Percentiles rank a stretch among this genome's conserved stretches.
Evolutionary conservation across 345 rosid genomes (phyloP).

Genomic region (Hypericum androsaemum): DNA sequence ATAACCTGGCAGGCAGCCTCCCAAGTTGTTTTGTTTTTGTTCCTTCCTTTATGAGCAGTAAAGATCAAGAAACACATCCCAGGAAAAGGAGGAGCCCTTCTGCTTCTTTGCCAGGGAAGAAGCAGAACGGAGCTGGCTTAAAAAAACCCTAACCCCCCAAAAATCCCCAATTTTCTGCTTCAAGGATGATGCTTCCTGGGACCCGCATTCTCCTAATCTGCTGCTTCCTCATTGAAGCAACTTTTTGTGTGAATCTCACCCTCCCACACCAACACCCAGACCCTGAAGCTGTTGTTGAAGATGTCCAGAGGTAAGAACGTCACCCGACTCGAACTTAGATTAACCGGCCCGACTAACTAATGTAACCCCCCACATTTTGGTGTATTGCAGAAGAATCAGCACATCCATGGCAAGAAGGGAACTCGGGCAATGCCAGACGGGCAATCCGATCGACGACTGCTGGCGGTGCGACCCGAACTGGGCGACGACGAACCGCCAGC

Average conservation of each 20-base stretch:
- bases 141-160: too few relatives aligned
- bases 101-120: too few relatives aligned
- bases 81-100: too few relatives aligned
- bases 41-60: too few relatives aligned
- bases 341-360: too few relatives aligned
- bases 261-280: slow-evolving; percentile 54
- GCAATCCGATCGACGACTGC: slow-evolving; percentile 27
- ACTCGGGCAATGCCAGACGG: slow-evolving; percentile 10
- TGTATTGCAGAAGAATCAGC: background rate
- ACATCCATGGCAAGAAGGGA: background rate
- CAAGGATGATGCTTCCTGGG: slow-evolving; percentile 1
- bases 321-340: too few relatives aligned
- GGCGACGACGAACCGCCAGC: slow-evolving; percentile 15
- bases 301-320: slow-evolving; percentile 33
- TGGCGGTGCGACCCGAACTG: slow-evolving; percentile 21
- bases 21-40: too few relatives aligned
- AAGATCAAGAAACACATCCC: too few relatives aligned
- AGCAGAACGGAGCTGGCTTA: too few relatives aligned
- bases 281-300: slow-evolving; percentile 45
- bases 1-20: too few relatives aligned
- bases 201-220: slow-evolving; percentile 8
- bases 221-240: background rate
- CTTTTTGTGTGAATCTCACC: slow-evolving; percentile 19
- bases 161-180: background rate
- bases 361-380: background rate